Base-by-base conservation (phyloP, 2,329 filamentous ascomycete species). In the Paecilomyces sp. region DNA sequence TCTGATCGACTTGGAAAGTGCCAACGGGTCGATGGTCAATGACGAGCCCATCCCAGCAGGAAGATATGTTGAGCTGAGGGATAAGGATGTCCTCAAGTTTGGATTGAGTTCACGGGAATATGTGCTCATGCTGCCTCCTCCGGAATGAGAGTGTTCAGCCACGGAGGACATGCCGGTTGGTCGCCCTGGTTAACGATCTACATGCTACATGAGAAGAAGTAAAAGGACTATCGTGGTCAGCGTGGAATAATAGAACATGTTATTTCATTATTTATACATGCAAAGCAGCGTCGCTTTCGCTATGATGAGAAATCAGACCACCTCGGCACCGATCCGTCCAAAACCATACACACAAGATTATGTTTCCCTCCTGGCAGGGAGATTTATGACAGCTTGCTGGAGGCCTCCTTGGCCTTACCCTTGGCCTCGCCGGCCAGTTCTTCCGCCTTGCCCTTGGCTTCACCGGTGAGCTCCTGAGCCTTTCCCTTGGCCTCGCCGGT, bases 51-150 rank as follows among this genome's bases (percentile, higher is more conserved):
- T 96, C 3, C 89, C 90, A 1, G 81, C 84, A 13, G 89, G 89
- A 69, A 83, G 92, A 62, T 99, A 92, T 74, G 79, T 96, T 57
- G 93, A 99, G 75, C 76, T 97, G 59, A 84, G 88, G 71, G 88
- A 94, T 72, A 92, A 92, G 77, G 94, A 99, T 74, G 86, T 99
- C 71, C 74, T 99, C 60, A 86, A 86, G 70, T 95, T 99, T 76
- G 94, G 92, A 9, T 83, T 89, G 61, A 96, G 91, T 71, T 89
- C 90, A 61, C 85, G 92, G 68, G 94, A 99, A 76, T 99, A 97
- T 74, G 91, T 99, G n/a, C 75, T 97, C 61, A 94, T 97, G 90
- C 82, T 97, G 60, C 83, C 85, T 31, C 75, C 76, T 25, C 65
- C 72, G 34, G 41, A 34, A 41, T 47, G 61, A n/a, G n/a, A 36